Evolutionary conservation across 768 basidiomycete genomes (phyloP).

Genomic region (Suillus paluster): DNA sequence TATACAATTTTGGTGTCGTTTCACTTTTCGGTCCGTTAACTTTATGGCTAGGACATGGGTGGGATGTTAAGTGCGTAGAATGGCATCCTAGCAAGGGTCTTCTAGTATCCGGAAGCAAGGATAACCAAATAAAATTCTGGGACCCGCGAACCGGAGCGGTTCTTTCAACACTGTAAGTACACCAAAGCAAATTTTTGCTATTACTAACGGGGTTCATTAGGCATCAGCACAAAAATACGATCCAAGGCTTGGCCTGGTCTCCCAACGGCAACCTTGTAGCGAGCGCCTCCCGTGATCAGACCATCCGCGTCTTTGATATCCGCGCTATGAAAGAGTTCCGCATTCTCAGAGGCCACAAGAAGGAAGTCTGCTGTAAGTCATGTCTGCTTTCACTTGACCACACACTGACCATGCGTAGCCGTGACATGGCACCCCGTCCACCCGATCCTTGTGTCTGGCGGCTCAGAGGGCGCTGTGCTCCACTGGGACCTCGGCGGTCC

Average conservation of each 20-base stretch:
- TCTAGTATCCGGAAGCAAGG: conserved; percentile 94
- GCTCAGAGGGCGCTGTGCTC: conserved; percentile 90
- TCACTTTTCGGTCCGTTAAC: conserved; percentile 16
- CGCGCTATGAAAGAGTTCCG: conserved; percentile 97
- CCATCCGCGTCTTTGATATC: conserved; percentile 95
- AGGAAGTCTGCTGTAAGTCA: conserved; percentile 93
- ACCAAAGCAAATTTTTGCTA: neutral
- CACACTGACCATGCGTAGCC: conserved; percentile 47
- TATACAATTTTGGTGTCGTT: conserved; percentile 23
- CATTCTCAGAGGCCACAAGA: conserved; percentile 93
- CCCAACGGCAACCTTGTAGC: conserved; percentile 94
- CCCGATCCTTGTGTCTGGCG: conserved; percentile 90
- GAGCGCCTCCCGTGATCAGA: conserved; percentile 93
- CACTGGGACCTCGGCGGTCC: conserved; percentile 92
- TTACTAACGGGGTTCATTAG: conserved; percentile 42
- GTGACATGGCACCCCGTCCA: conserved; percentile 97
- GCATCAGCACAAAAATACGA: conserved; percentile 96
- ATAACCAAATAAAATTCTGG: conserved; percentile 99
- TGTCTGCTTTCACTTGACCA: neutral
- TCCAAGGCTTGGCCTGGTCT: conserved; percentile 92
- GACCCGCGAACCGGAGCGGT: conserved; percentile 93
- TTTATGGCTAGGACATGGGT: conserved; percentile 81
- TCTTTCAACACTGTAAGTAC: conserved; percentile 83
- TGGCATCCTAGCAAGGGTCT: conserved; percentile 99
- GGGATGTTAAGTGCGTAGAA: conserved; percentile 98